phyloP scores from a whole-genome alignment of 345 rosid species.

The Hypericum androsaemum region DNA sequence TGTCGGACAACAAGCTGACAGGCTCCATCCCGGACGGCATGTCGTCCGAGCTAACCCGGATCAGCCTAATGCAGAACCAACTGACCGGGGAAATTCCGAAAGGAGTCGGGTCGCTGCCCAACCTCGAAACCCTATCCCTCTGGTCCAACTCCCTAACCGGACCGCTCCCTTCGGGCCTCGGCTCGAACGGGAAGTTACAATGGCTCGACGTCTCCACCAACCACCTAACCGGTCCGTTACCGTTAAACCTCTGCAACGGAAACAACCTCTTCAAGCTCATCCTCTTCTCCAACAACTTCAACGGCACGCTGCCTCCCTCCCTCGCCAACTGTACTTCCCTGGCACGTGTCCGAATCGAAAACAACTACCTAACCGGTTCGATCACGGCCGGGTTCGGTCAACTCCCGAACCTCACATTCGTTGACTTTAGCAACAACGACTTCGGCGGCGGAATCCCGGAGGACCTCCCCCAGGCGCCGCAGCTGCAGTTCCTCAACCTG shows the following conservation, averaged over 20 bases:
- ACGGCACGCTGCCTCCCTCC: conserved; percentile 37
- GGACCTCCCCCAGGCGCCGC: conserved; percentile 53
- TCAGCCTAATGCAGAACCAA: conserved; percentile 53
- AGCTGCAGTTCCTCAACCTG: conserved; percentile 62
- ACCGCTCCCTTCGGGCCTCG: conserved; percentile 59
- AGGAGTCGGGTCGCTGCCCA: conserved; percentile 52
- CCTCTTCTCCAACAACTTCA: conserved; percentile 70
- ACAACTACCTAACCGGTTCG: conserved; percentile 58
- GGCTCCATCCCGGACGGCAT: conserved; percentile 57
- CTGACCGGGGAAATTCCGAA: conserved; percentile 58
- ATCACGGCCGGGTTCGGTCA: conserved; percentile 66
- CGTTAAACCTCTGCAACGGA: conserved; percentile 64
- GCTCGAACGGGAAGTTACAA: conserved; percentile 50
- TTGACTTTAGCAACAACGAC: conserved; percentile 66
- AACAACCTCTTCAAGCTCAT: conserved; percentile 66
- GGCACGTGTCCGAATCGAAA: conserved; percentile 52
- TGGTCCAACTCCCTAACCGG: conserved; percentile 78
- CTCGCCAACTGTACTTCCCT: conserved; percentile 54
- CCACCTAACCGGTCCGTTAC: conserved; percentile 61
- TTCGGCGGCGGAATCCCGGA: conserved; percentile 55
- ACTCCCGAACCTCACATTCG: conserved; percentile 47
- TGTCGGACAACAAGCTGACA: conserved; percentile 56
- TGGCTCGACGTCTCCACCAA: conserved; percentile 70
- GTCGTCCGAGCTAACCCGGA: conserved; percentile 38
- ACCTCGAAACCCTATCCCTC: conserved; percentile 40